These are phyloP conservation scores for Chrysoporthe austroafricana DNA, from an alignment of 2,329 filamentous ascomycete species.

Conservation along the genomic window DNA sequence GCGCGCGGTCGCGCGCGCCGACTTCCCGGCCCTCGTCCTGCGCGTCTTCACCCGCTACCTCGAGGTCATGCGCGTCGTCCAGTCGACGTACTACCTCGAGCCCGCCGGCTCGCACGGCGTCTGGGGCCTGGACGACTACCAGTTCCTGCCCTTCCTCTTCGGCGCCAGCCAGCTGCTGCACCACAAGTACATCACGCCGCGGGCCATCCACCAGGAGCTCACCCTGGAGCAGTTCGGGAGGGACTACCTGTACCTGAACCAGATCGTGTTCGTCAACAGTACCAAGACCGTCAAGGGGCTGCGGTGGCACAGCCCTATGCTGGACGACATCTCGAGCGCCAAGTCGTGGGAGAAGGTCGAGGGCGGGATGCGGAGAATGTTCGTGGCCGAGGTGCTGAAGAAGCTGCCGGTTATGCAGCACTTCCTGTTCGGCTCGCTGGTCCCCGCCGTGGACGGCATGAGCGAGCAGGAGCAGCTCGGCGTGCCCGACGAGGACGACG, in stretches of 20 bases:
- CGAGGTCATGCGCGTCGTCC: constrained; percentile 81
- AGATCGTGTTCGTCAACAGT: constrained; percentile 91
- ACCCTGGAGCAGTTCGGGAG: constrained; percentile 82
- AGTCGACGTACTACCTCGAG: constrained; percentile 94
- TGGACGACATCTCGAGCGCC: constrained; percentile 93
- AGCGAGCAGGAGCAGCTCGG: constrained; percentile 61
- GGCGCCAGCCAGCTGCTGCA: constrained; percentile 87
- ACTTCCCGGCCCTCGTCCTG: constrained; percentile 77
- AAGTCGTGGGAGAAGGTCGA: constrained; percentile 93
- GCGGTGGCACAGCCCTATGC: constrained; percentile 96
- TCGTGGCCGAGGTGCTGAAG: constrained; percentile 85
- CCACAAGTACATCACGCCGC: constrained; percentile 79
- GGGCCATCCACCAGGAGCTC: constrained; percentile 84
- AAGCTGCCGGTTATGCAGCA: constrained; percentile 99
- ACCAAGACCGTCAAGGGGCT: constrained; percentile 95
- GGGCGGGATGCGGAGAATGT: constrained; percentile 95
- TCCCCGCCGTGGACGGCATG: constrained; percentile 84
- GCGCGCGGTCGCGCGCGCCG: constrained; percentile 60
- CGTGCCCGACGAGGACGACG: constrained; percentile 49
- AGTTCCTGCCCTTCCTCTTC: constrained; percentile 94
- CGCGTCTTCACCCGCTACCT: constrained; percentile 83
- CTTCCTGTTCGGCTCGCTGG: constrained; percentile 86
- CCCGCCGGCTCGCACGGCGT: constrained; percentile 96
- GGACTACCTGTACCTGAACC: constrained; percentile 89
- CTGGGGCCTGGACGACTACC: constrained; percentile 97